Evolutionary conservation across 768 basidiomycete genomes (phyloP).

Genomic region (Austroboletus festivus): DNA sequence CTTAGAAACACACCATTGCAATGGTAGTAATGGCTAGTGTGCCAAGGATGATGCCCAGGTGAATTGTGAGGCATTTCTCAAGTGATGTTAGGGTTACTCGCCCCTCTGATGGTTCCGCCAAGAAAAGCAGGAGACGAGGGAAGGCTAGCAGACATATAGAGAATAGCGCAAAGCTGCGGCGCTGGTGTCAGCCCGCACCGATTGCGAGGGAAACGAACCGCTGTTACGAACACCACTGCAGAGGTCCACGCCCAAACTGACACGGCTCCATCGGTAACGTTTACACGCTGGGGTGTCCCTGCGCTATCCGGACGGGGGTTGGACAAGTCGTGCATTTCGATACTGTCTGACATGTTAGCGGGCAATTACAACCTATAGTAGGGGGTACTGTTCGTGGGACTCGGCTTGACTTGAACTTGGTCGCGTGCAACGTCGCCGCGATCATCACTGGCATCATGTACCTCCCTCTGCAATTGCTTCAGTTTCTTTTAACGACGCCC

Average conservation of each 20-base stretch:
- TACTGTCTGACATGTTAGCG: slow-evolving; percentile 33
- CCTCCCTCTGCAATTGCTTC: slow-evolving; percentile 2
- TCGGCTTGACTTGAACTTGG: no score
- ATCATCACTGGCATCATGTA: neutral
- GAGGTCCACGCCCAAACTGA: slow-evolving; percentile 40
- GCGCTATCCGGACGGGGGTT: neutral
- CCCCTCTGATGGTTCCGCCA: slow-evolving; percentile 47
- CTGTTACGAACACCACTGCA: slow-evolving; percentile 28
- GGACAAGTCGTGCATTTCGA: slow-evolving; percentile 43
- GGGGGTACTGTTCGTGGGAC: no score
- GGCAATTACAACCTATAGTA: no score
- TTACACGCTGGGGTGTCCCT: slow-evolving; percentile 7
- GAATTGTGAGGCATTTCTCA: slow-evolving; percentile 66
- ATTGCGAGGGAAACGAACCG: neutral
- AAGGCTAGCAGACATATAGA: slow-evolving; percentile 44
- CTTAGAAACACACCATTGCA: slow-evolving; percentile 45
- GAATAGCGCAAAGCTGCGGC: slow-evolving; percentile 33
- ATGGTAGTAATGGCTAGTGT: slow-evolving; percentile 55
- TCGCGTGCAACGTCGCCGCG: no score
- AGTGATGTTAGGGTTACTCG: slow-evolving; percentile 55
- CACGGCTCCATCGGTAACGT: no score
- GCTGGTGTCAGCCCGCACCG: slow-evolving; percentile 3
- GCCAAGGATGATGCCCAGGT: slow-evolving; percentile 60
- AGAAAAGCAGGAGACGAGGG: slow-evolving; percentile 66
- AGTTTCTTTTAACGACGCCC: neutral